Evolutionary conservation across 2,329 filamentous ascomycete genomes (phyloP).

Genomic region (Microcyclosporella mali): DNA sequence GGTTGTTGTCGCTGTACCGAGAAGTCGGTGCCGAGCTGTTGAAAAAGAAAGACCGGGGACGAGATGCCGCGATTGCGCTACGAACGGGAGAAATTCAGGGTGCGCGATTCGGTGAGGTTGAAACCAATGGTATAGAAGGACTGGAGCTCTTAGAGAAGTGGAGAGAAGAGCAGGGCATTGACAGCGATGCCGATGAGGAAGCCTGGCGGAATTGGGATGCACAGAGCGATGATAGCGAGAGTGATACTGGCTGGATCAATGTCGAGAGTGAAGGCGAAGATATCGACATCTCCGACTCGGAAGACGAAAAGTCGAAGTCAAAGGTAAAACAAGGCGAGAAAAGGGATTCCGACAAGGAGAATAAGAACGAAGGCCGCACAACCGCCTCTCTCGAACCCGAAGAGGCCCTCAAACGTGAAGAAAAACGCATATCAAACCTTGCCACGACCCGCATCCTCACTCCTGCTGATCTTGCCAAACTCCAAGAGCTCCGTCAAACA

Average conservation of each 20-base stretch:
- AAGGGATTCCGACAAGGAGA: slow-evolving; percentile 12
- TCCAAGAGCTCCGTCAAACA: slow-evolving; percentile 75
- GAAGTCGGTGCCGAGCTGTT: slow-evolving; percentile 87
- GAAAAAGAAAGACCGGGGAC: slow-evolving; percentile 83
- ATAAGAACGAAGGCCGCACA: slow-evolving; percentile 18
- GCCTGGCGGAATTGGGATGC: slow-evolving; percentile 56
- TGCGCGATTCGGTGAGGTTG: slow-evolving; percentile 75
- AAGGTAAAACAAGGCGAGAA: slow-evolving; percentile 31
- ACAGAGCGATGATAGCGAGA: slow-evolving; percentile 56
- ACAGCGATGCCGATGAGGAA: slow-evolving; percentile 54
- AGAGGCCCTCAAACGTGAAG: slow-evolving; percentile 25
- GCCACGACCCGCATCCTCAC: slow-evolving; percentile 94
- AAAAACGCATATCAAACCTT: slow-evolving; percentile 54
- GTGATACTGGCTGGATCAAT: slow-evolving; percentile 88
- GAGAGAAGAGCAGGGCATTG: slow-evolving; percentile 79
- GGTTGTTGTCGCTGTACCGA: slow-evolving; percentile 80
- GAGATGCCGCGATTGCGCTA: slow-evolving; percentile 79
- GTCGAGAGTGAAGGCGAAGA: slow-evolving; percentile 75
- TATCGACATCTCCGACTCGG: slow-evolving; percentile 65
- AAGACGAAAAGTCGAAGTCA: slow-evolving; percentile 57
- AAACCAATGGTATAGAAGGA: slow-evolving; percentile 78
- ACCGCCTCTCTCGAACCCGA: slow-evolving; percentile 28
- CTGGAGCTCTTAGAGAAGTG: slow-evolving; percentile 85
- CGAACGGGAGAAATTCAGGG: slow-evolving; percentile 68
- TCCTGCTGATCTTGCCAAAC: slow-evolving; percentile 89